Conservation (phyloP, 2,329 filamentous ascomycete species). For the Fusarium caatingaense region DNA sequence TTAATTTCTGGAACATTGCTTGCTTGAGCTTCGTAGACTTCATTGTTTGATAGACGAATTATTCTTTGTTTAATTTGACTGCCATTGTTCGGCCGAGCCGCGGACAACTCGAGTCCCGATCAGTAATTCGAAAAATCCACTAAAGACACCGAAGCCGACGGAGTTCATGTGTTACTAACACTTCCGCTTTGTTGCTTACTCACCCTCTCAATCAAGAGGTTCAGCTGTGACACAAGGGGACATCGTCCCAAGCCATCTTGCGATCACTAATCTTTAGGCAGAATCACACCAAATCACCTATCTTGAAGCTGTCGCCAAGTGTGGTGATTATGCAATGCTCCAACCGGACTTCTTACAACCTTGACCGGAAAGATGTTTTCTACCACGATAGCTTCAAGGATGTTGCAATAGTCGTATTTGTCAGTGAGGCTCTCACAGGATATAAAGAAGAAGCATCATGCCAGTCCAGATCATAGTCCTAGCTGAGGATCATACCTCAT, state of each 20-base stretch:
- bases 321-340: not conserved
- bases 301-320: not conserved
- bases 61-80: not conserved
- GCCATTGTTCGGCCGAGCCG: not conserved
- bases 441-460: slow-evolving; percentile 3
- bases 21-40: not conserved
- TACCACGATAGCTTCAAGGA: not conserved
- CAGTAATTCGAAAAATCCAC: slow-evolving; percentile 12
- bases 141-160: not conserved
- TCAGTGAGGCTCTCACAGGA: not conserved
- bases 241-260: not conserved
- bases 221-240: not conserved
- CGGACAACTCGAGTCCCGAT: not conserved
- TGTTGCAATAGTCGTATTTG: not conserved
- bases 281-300: not conserved
- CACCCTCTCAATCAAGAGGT: not conserved
- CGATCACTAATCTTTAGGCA: not conserved
- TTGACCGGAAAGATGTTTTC: not conserved
- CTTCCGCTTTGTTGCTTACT: slow-evolving; percentile 3
- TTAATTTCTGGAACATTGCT: not conserved
- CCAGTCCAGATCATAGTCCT: not conserved
- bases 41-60: not conserved
- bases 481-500: not conserved
- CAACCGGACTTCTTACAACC: not conserved
- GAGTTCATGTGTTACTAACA: not conserved